Evolutionary conservation across 225 moss, liverwort and hornwort species (phyloP).

Genomic region (Polytrichum formosum): DNA sequence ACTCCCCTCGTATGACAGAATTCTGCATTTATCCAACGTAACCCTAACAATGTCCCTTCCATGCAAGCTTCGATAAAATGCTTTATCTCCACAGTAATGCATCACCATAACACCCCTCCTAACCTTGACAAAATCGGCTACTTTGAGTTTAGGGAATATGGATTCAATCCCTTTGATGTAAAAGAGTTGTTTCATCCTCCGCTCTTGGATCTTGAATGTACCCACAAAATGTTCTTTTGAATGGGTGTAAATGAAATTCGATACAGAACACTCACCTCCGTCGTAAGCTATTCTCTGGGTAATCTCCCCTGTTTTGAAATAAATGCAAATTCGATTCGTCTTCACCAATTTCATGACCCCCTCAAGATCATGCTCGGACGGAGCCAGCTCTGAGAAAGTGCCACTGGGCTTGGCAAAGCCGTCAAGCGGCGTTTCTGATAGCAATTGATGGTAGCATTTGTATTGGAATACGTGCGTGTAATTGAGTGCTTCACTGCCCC

Average conservation of each 20-base stretch:
- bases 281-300: slow-evolving; percentile 7
- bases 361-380: not conserved
- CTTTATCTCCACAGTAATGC: slow-evolving; percentile 1
- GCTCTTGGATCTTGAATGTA: not conserved
- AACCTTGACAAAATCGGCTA: slow-evolving; percentile 3
- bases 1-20: no score
- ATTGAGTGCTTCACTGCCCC: not conserved
- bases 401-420: not conserved
- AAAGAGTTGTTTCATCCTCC: slow-evolving; percentile 6
- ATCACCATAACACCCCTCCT: slow-evolving; percentile 5
- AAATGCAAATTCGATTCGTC: slow-evolving; percentile 3
- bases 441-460: not conserved
- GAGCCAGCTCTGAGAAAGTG: slow-evolving; percentile 5
- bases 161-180: slow-evolving; percentile 9
- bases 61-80: not conserved
- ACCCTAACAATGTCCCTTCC: slow-evolving; percentile 5
- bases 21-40: not conserved
- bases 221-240: slow-evolving; percentile 4
- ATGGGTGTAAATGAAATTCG: slow-evolving; percentile 5
- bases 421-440: not conserved
- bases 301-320: slow-evolving; percentile 8
- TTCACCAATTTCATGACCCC: not conserved
- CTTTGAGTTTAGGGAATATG: slow-evolving; percentile 5
- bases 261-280: not conserved
- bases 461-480: not conserved